phyloP scores from a whole-genome alignment of 352 stramenopile species.

The Globisporangium cylindrosporum region DNA sequence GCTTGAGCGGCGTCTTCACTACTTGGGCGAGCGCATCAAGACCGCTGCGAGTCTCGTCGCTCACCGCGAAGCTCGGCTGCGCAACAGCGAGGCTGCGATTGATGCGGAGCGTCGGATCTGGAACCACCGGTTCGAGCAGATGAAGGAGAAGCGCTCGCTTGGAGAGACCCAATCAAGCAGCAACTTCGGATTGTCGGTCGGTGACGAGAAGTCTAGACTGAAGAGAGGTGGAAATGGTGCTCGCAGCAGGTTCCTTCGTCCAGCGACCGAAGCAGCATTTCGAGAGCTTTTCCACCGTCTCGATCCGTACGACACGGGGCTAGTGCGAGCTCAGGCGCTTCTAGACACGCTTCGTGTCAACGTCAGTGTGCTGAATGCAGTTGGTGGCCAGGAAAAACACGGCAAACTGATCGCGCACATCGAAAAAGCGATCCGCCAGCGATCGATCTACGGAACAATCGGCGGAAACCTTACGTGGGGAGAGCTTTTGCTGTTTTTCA shows the following conservation, averaged over 20 bases:
- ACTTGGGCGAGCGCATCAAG: slow-evolving; percentile 38
- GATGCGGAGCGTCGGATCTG: slow-evolving; percentile 40
- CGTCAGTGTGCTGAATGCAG: slow-evolving; percentile 26
- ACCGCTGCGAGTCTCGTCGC: slow-evolving; percentile 38
- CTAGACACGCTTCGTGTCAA: slow-evolving; percentile 41
- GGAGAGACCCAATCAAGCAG: neutral
- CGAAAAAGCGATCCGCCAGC: slow-evolving; percentile 28
- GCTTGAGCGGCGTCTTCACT: slow-evolving; percentile 35
- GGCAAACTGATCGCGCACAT: slow-evolving; percentile 39
- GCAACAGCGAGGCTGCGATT: slow-evolving; percentile 68
- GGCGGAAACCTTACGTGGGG: slow-evolving; percentile 64
- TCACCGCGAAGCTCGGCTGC: slow-evolving; percentile 50
- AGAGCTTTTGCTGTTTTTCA: slow-evolving; percentile 69
- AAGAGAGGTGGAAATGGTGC: neutral
- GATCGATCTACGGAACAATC: slow-evolving; percentile 19
- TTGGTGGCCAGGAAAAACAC: slow-evolving; percentile 31
- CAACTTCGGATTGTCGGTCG: neutral
- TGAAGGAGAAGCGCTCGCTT: slow-evolving; percentile 15
- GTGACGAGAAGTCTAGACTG: slow-evolving; percentile 4
- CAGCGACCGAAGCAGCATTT: slow-evolving; percentile 49
- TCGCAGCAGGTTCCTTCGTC: slow-evolving; percentile 37
- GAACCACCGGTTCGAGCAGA: slow-evolving; percentile 26
- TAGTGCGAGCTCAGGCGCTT: slow-evolving; percentile 33
- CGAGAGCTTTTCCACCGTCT: slow-evolving; percentile 64
- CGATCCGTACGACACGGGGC: slow-evolving; percentile 57